Percentiles rank a stretch among this genome's conserved stretches.
Evolutionary conservation across 2,329 filamentous ascomycete genomes (phyloP).

Genomic region (Annulohypoxylon truncatum): DNA sequence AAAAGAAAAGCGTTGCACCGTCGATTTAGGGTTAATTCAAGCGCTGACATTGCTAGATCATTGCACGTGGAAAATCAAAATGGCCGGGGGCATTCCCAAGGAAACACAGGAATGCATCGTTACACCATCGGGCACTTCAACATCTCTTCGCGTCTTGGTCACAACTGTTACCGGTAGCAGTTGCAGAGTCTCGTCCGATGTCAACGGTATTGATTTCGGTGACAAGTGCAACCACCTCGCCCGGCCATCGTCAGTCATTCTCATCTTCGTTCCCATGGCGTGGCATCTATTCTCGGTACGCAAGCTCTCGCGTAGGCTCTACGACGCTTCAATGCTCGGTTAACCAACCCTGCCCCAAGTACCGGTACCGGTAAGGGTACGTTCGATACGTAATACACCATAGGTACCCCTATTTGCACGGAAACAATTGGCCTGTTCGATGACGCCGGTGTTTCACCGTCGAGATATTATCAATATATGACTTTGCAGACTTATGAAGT

Average conservation of each 20-base stretch:
- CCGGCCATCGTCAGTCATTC: not conserved
- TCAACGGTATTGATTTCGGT: not conserved
- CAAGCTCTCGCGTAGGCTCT: not conserved
- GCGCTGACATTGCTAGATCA: not conserved
- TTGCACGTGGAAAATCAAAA: not conserved
- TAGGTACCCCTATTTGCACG: not conserved
- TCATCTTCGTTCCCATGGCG: not conserved
- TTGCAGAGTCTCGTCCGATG: not conserved
- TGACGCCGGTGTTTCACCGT: slow-evolving; percentile 15
- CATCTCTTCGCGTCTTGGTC: slow-evolving; percentile 5
- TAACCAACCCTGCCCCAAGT: not conserved
- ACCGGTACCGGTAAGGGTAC: not conserved
- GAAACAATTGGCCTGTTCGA: slow-evolving; percentile 2
- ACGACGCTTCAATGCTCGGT: not conserved
- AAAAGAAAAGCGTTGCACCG: not conserved
- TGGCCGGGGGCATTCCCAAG: slow-evolving; percentile 7
- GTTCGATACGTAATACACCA: slow-evolving; percentile 2
- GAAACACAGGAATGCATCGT: slow-evolving; percentile 29
- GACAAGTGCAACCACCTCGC: not conserved
- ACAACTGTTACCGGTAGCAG: not conserved
- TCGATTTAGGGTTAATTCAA: not conserved
- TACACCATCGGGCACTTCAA: slow-evolving; percentile 18
- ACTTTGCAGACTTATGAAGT: slow-evolving; percentile 1
- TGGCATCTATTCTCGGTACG: not conserved
- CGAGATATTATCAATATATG: slow-evolving; percentile 4